phyloP scores from a whole-genome alignment of 345 rosid genomes.

The Nasturtium officinale region DNA sequence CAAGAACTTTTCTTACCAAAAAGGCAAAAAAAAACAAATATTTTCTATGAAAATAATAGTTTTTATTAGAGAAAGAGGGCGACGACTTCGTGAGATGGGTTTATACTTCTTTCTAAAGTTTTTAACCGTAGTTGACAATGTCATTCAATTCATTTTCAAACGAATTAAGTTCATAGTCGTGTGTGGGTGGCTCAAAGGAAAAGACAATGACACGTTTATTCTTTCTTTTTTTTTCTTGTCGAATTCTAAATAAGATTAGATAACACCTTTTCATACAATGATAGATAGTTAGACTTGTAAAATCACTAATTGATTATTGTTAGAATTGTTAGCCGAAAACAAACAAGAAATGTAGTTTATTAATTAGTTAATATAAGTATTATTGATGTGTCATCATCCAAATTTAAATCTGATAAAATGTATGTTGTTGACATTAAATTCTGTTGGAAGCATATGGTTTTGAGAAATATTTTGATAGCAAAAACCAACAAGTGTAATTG shows the following conservation, averaged over 20 bases:
- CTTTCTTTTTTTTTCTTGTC: background rate
- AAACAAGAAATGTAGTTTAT: background rate
- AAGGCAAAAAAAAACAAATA: constrained; percentile 17
- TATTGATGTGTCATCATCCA: background rate
- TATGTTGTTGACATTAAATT: background rate
- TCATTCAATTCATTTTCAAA: constrained; percentile 12
- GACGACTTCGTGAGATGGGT: constrained; percentile 34
- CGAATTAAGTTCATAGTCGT: constrained; percentile 24
- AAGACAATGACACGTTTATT: constrained; percentile 3
- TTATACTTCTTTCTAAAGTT: constrained; percentile 29
- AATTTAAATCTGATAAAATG: background rate
- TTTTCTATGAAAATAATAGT: constrained; percentile 2
- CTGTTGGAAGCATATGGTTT: background rate
- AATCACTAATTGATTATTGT: background rate
- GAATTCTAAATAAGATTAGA: background rate
- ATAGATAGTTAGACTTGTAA: background rate
- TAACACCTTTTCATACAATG: constrained; percentile 1
- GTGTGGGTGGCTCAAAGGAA: constrained; percentile 19
- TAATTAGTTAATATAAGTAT: background rate
- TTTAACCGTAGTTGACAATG: constrained; percentile 21
- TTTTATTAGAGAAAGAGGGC: constrained; percentile 25
- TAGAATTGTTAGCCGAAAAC: background rate
- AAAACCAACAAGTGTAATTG: background rate
- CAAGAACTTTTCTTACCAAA: constrained; percentile 23
- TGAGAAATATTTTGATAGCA: background rate